Percentiles rank a stretch among this genome's conserved stretches.
Evolutionary conservation across 768 basidiomycete genomes (phyloP).

Genomic region (Cystobasidium ongulense): DNA sequence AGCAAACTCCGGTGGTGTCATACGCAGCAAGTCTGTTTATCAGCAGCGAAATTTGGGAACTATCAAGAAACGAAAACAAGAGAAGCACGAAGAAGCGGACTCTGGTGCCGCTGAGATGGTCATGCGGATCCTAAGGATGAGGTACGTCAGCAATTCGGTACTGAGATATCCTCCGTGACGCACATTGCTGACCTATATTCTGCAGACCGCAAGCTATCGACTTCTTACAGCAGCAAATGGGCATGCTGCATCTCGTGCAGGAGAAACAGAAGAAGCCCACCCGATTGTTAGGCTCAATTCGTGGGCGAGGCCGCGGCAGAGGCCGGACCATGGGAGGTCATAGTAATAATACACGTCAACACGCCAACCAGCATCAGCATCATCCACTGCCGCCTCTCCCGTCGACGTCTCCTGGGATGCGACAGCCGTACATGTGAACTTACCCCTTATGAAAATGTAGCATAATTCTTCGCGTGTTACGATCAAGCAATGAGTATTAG

Average conservation of each 20-base stretch:
- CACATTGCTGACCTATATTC: neutral
- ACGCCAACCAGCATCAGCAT: neutral
- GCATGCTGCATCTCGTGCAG: conserved; percentile 72
- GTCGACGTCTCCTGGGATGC: neutral
- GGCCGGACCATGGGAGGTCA: neutral
- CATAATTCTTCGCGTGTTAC: too few species aligned
- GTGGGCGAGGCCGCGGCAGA: conserved; percentile 20
- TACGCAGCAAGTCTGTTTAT: conserved; percentile 85
- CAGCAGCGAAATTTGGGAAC: conserved; percentile 90
- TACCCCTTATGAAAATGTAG: neutral
- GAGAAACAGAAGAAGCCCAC: conserved; percentile 55
- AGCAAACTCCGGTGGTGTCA: conserved; percentile 64
- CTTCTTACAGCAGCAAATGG: conserved; percentile 77
- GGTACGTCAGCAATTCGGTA: conserved; percentile 47
- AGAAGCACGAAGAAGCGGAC: conserved; percentile 68
- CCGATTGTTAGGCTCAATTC: conserved; percentile 19
- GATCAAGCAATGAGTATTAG: too few species aligned
- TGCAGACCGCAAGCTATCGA: conserved; percentile 67
- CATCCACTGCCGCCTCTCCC: conserved; percentile 15
- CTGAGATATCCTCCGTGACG: neutral
- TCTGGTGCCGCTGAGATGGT: conserved; percentile 65
- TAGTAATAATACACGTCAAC: neutral
- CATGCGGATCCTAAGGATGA: conserved; percentile 88
- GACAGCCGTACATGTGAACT: neutral
- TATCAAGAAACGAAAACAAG: conserved; percentile 84